These are phyloP conservation scores for Ascochyta fabae DNA, from an alignment of 2,329 filamentous ascomycete species.

Conservation along the genomic window DNA sequence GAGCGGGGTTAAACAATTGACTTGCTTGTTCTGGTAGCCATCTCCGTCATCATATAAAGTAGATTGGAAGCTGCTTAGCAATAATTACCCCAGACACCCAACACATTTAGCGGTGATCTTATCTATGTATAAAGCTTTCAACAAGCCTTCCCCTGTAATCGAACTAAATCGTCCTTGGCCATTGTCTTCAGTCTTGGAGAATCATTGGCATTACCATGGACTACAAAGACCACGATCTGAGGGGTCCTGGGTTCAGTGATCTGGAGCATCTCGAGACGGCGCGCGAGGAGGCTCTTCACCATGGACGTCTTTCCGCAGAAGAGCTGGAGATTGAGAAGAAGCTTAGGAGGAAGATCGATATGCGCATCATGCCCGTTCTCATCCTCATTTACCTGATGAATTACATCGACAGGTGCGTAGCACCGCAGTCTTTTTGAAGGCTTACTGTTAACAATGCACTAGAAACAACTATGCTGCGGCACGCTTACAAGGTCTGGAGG, in stretches of 20 bases:
- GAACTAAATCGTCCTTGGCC: neutral
- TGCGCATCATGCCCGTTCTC: conserved; percentile 36
- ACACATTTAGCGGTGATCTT: conserved; percentile 5
- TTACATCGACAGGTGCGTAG: conserved; percentile 30
- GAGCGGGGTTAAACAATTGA: conserved; percentile 13
- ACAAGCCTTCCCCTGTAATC: conserved; percentile 7
- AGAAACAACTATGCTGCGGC: conserved; percentile 41
- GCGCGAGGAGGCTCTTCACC: conserved; percentile 20
- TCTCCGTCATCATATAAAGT: conserved; percentile 10
- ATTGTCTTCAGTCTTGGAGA: neutral
- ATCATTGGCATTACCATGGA: conserved; percentile 5
- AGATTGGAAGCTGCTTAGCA: neutral
- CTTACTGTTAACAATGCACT: neutral
- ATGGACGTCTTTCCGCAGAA: conserved; percentile 26
- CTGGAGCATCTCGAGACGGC: conserved; percentile 21
- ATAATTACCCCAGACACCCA: conserved; percentile 9
- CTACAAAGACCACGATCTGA: conserved; percentile 10
- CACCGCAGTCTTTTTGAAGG: neutral
- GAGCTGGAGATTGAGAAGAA: conserved; percentile 39
- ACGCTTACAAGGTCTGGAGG: conserved; percentile 34
- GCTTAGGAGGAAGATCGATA: conserved; percentile 39
- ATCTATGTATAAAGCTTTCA: conserved; percentile 5
- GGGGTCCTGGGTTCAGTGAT: conserved; percentile 4
- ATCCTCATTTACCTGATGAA: conserved; percentile 41
- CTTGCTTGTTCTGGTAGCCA: neutral